Percentiles rank a stretch among this genome's conserved stretches.
phyloP scores from a whole-genome alignment of 108 stramenopile species.

The Skeletonema costatum region DNA sequence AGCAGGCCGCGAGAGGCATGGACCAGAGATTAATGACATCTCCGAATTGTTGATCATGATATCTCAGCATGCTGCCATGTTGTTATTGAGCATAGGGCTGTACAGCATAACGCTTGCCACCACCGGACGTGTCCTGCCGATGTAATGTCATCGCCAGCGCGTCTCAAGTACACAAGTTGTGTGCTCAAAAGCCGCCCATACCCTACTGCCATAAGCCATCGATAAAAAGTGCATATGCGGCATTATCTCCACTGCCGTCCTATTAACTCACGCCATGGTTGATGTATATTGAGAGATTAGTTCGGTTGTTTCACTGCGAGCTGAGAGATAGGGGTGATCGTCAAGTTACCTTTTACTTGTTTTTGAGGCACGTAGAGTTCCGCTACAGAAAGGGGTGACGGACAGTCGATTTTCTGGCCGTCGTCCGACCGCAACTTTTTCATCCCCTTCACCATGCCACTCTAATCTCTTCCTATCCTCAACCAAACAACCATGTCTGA shows the following conservation, averaged over 20 bases:
- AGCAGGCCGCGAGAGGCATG: neutral
- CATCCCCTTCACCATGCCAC: neutral
- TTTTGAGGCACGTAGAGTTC: neutral
- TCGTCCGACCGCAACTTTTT: neutral
- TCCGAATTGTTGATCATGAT: neutral
- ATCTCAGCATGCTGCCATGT: neutral
- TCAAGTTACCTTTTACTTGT: neutral
- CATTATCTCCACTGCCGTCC: neutral
- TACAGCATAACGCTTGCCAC: neutral
- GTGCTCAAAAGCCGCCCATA: neutral
- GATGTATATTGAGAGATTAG: neutral
- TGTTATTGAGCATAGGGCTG: neutral
- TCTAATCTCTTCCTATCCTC: neutral
- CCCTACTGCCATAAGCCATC: neutral
- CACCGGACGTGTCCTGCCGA: neutral
- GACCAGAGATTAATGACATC: neutral
- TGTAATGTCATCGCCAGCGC: neutral
- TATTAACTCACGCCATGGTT: slow-evolving; percentile 54
- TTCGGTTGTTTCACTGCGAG: neutral
- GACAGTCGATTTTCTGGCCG: neutral
- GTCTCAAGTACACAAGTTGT: neutral
- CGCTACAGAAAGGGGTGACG: neutral
- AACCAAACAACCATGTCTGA: slow-evolving; percentile 81
- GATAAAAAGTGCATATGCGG: neutral
- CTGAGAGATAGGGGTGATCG: neutral